Evolutionary conservation across 2,329 filamentous ascomycete genomes (phyloP).

Genomic region (Coniochaeta hoffmannii): DNA sequence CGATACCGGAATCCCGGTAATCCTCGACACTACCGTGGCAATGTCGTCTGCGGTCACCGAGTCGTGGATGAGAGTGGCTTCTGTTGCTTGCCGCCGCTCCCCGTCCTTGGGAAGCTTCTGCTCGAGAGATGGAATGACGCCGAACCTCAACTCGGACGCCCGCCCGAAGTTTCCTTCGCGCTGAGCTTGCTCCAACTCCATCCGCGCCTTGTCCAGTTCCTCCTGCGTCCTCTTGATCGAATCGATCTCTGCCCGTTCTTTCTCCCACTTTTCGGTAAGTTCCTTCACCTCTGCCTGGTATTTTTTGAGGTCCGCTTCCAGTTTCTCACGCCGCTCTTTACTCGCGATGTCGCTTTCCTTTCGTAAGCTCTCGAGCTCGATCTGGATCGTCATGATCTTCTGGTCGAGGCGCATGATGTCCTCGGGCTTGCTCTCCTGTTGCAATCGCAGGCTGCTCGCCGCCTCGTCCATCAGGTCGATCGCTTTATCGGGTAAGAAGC

Average conservation of each 20-base stretch:
- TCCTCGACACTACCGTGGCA: conserved; percentile 79
- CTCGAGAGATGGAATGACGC: conserved; percentile 76
- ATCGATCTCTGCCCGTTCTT: conserved; percentile 79
- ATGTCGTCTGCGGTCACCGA: conserved; percentile 95
- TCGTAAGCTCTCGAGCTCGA: conserved; percentile 86
- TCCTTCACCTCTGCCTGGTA: conserved; percentile 70
- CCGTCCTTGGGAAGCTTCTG: conserved; percentile 72
- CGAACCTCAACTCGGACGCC: conserved; percentile 86
- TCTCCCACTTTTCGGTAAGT: conserved; percentile 81
- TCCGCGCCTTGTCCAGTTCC: conserved; percentile 76
- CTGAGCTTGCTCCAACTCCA: conserved; percentile 83
- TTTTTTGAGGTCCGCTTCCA: conserved; percentile 67
- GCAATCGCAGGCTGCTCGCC: conserved; percentile 78
- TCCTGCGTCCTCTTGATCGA: conserved; percentile 80
- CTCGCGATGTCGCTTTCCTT: conserved; percentile 92
- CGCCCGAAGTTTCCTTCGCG: conserved; percentile 80
- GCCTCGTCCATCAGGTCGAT: conserved; percentile 97
- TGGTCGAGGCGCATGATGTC: conserved; percentile 88
- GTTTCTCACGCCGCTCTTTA: conserved; percentile 77
- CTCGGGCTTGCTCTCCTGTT: conserved; percentile 96
- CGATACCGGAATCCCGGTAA: conserved; percentile 86
- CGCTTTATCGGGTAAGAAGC: conserved; percentile 93
- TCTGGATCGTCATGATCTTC: conserved; percentile 95
- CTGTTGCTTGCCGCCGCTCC: conserved; percentile 27
- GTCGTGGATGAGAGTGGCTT: conserved; percentile 72